Conservation (phyloP, 2,329 filamentous ascomycete genomes). For the Proliferodiscus dingleyae region DNA sequence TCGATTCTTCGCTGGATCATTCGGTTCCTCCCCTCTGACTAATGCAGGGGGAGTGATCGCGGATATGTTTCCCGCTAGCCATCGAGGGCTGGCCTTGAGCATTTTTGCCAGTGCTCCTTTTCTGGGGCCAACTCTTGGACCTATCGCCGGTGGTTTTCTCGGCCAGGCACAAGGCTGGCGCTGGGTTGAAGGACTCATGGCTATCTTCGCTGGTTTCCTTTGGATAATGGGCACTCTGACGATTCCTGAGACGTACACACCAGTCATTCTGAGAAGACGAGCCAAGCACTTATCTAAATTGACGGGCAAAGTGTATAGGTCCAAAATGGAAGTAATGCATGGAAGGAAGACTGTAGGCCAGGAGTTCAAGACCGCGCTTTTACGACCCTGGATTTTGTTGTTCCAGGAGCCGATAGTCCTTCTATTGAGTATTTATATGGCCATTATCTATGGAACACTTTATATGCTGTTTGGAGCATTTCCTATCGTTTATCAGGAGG, state of each 20-base stretch:
- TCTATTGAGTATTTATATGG: slow-evolving; percentile 57
- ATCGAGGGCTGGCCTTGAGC: slow-evolving; percentile 52
- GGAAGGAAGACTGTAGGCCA: slow-evolving; percentile 46
- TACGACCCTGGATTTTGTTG: slow-evolving; percentile 81
- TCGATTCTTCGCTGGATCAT: slow-evolving; percentile 61
- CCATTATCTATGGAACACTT: slow-evolving; percentile 51
- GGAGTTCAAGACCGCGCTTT: slow-evolving; percentile 72
- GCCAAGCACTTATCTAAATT: slow-evolving; percentile 53
- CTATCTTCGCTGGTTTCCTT: slow-evolving; percentile 62
- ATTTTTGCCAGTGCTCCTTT: slow-evolving; percentile 63
- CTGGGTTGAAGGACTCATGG: slow-evolving; percentile 66
- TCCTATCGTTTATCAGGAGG: slow-evolving; percentile 60
- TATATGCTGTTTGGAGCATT: slow-evolving; percentile 57
- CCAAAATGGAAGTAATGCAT: slow-evolving; percentile 67
- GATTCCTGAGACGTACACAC: slow-evolving; percentile 57
- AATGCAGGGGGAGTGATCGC: slow-evolving; percentile 59
- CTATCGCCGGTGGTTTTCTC: slow-evolving; percentile 63
- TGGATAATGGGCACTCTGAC: slow-evolving; percentile 48
- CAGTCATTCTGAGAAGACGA: slow-evolving; percentile 67
- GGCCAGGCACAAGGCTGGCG: slow-evolving; percentile 63
- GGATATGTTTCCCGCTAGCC: slow-evolving; percentile 50
- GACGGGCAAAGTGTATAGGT: slow-evolving; percentile 58
- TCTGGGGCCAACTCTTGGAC: slow-evolving; percentile 59
- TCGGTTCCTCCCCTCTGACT: slow-evolving; percentile 57
- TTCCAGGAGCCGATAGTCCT: slow-evolving; percentile 83